A percentile compares a stretch with the other conserved stretches of the same genome.
Evolutionary conservation across 1,284 basidiomycete species (phyloP).

Genomic region (Boletus sp.): DNA sequence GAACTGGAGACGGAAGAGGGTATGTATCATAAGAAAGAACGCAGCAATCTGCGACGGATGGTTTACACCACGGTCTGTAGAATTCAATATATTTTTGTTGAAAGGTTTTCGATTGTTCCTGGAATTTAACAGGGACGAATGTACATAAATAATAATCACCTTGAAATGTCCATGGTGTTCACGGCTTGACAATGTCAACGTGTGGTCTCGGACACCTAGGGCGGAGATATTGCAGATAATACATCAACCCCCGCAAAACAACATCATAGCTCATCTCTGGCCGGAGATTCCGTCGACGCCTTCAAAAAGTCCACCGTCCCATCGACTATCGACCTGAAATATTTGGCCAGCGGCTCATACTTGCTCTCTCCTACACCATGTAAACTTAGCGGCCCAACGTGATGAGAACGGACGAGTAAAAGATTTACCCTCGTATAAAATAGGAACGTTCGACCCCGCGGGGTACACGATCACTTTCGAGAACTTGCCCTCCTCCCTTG

Average conservation of each 20-base stretch:
- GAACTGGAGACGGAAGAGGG: neutral
- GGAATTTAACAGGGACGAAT: neutral
- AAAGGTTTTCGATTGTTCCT: neutral
- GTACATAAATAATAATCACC: neutral
- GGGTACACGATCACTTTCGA: constrained; percentile 68
- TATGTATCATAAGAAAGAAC: neutral
- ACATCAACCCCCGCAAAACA: constrained; percentile 4
- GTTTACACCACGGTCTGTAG: neutral
- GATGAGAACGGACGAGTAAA: neutral
- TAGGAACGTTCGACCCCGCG: constrained; percentile 50
- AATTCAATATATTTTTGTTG: neutral
- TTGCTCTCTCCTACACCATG: constrained; percentile 54
- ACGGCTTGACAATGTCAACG: neutral
- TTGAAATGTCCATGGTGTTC: neutral
- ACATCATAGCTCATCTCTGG: constrained; percentile 30
- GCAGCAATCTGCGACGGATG: neutral
- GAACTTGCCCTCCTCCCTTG: constrained; percentile 49
- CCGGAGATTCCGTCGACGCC: constrained; percentile 14
- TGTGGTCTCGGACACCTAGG: neutral
- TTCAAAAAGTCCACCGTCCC: constrained; percentile 55
- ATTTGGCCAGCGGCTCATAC: constrained; percentile 62
- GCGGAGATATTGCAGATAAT: neutral
- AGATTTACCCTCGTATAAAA: constrained; percentile 58
- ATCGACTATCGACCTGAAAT: constrained; percentile 65
- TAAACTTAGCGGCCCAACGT: neutral